Conservation (phyloP, 2,329 filamentous ascomycete species). For the Colletotrichum tanaceti region DNA sequence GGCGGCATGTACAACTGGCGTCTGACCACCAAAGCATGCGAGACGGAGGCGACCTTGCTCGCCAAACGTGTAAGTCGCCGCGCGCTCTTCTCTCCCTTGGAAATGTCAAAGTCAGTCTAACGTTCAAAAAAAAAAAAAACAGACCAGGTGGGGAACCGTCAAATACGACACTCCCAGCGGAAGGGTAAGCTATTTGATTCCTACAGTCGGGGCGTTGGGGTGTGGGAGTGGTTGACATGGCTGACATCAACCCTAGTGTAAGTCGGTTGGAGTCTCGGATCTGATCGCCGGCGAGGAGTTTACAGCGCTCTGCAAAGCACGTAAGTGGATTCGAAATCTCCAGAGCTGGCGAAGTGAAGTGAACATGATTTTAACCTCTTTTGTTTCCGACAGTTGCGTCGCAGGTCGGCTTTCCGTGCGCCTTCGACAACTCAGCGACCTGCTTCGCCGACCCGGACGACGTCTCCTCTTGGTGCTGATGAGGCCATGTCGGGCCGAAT, state of each 20-base stretch:
- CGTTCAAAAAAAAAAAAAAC: too few relatives aligned
- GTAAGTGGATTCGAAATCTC: neutral
- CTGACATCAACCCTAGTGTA: slow-evolving; percentile 6
- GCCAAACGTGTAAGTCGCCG: neutral
- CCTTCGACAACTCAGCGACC: neutral
- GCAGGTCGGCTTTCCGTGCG: slow-evolving; percentile 4
- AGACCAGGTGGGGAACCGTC: neutral
- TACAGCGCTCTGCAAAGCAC: neutral
- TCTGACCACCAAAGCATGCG: slow-evolving; percentile 1
- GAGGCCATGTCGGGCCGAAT: neutral
- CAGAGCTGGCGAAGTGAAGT: neutral
- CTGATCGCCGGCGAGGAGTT: slow-evolving; percentile 6
- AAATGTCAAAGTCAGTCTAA: neutral
- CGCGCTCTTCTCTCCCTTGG: neutral
- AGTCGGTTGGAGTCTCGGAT: neutral
- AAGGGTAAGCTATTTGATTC: neutral
- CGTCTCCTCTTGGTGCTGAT: slow-evolving; percentile 12
- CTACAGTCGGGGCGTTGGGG: neutral
- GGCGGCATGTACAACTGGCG: slow-evolving; percentile 17
- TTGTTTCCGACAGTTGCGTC: neutral
- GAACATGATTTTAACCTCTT: too few relatives aligned
- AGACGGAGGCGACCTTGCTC: neutral
- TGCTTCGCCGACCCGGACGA: slow-evolving; percentile 1
- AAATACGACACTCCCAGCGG: slow-evolving; percentile 9
- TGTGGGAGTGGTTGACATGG: neutral